Percentiles rank a stretch among this genome's conserved stretches.
These are phyloP conservation scores for Raphanus sativus DNA, from an alignment of 345 rosid species.

Conservation along the genomic window DNA sequence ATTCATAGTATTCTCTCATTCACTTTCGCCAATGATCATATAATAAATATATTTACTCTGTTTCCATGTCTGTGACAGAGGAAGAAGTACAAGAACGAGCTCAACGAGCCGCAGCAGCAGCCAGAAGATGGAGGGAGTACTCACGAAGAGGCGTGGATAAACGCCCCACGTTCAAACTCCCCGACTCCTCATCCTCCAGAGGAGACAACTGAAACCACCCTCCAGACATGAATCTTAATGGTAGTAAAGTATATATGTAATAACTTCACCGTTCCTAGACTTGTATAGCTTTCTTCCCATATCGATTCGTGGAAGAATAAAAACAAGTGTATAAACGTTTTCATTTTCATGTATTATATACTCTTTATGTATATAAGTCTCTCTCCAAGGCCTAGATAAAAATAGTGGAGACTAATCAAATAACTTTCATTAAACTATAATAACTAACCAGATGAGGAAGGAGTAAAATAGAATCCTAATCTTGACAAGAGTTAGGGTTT, in stretches of 20 bases:
- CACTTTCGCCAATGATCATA: not conserved
- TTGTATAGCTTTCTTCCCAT: conserved; percentile 31
- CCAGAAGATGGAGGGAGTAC: conserved; percentile 93
- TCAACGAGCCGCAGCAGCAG: conserved; percentile 75
- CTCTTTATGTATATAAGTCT: not conserved
- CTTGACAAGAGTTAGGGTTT: not conserved
- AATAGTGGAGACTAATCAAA: not conserved
- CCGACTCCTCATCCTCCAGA: conserved; percentile 54
- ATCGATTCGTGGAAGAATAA: not conserved
- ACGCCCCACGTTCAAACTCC: conserved; percentile 79
- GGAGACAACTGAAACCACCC: conserved; percentile 40
- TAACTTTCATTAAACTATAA: not conserved
- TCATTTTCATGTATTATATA: not conserved
- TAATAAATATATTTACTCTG: not conserved
- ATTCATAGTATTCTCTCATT: not conserved
- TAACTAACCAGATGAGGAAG: not conserved
- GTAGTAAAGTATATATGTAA: conserved; percentile 14
- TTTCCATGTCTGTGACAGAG: conserved; percentile 48
- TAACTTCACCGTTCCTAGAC: conserved; percentile 22
- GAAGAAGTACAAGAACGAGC: conserved; percentile 80
- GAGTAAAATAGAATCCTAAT: not conserved
- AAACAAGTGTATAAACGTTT: conserved; percentile 20
- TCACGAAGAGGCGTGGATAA: conserved; percentile 83
- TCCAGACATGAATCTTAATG: conserved; percentile 1
- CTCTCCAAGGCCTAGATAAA: not conserved